phyloP scores from a whole-genome alignment of 352 stramenopile genomes.

The Paralagenidium karlingii region DNA sequence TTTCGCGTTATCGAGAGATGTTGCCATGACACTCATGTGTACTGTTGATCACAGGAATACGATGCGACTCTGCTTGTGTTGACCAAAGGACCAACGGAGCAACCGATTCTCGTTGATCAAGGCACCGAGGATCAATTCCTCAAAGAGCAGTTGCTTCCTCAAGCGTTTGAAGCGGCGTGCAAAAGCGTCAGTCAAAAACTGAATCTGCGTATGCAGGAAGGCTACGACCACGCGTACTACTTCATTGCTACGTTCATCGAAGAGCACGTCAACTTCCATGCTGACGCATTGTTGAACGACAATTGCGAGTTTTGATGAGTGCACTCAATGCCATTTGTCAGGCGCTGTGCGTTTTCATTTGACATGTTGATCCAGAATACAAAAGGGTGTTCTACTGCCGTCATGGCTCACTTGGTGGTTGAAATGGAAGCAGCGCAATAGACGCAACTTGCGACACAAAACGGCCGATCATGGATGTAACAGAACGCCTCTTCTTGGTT shows the following conservation, averaged over 20 bases:
- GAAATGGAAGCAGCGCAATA: too few relatives aligned
- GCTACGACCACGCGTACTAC: slow-evolving; percentile 97
- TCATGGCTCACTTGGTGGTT: too few relatives aligned
- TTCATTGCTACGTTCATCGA: slow-evolving; percentile 95
- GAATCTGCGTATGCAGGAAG: slow-evolving; percentile 76
- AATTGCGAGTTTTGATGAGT: too few relatives aligned
- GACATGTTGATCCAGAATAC: too few relatives aligned
- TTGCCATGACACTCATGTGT: background rate
- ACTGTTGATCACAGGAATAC: slow-evolving; percentile 31
- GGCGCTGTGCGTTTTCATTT: too few relatives aligned
- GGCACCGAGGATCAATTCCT: slow-evolving; percentile 82
- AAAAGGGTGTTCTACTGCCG: too few relatives aligned
- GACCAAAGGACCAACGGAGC: slow-evolving; percentile 35
- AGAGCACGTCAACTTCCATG: slow-evolving; percentile 93
- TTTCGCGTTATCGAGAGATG: background rate
- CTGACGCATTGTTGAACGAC: slow-evolving; percentile 61
- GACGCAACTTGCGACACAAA: too few relatives aligned
- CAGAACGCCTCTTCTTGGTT: too few relatives aligned
- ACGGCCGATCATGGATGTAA: too few relatives aligned
- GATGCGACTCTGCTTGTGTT: slow-evolving; percentile 88
- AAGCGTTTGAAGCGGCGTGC: slow-evolving; percentile 79
- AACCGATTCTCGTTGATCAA: slow-evolving; percentile 85
- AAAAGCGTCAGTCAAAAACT: slow-evolving; percentile 70
- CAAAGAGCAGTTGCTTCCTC: slow-evolving; percentile 85
- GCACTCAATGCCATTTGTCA: too few relatives aligned